A percentile compares a stretch with the other conserved stretches of the same genome.
These are phyloP conservation scores for Rhizoctonia solani DNA, from an alignment of 1,284 basidiomycete species.

Conservation along the genomic window DNA sequence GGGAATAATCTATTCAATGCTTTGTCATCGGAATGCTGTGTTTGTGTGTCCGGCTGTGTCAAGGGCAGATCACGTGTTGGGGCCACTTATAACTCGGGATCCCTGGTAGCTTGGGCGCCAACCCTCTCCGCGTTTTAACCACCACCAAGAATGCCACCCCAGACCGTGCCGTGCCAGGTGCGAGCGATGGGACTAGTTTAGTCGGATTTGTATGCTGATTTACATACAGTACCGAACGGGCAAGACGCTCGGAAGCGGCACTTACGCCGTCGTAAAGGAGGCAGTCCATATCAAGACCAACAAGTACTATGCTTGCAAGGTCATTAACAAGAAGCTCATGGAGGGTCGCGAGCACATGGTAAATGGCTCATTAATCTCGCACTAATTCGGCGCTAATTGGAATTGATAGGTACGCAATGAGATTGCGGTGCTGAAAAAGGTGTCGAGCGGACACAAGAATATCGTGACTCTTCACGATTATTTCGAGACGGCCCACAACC, in stretches of 20 bases:
- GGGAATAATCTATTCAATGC: conserved; percentile 14
- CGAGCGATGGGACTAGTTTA: not conserved
- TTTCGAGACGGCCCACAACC: conserved; percentile 96
- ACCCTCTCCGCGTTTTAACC: conserved; percentile 8
- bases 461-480: conserved; percentile 95
- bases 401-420: conserved; percentile 85
- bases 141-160: conserved; percentile 16
- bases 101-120: conserved; percentile 15
- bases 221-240: conserved; percentile 85
- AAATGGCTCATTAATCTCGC: conserved; percentile 40
- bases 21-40: not conserved
- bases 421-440: conserved; percentile 91
- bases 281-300: conserved; percentile 92
- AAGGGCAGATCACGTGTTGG: no score
- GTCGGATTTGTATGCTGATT: not conserved
- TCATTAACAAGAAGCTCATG: conserved; percentile 98
- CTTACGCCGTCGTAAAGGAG: conserved; percentile 91
- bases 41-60: no score
- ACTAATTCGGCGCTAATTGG: not conserved
- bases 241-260: conserved; percentile 88
- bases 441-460: conserved; percentile 89
- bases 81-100: conserved; percentile 13
- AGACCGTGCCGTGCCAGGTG: conserved; percentile 38
- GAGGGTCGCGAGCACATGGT: conserved; percentile 91
- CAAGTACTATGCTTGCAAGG: conserved; percentile 86